Evolutionary conservation across 768 basidiomycete genomes (phyloP), one percentile per base, ranked within the genome.

Genomic region (Mycena haematopus): DNA sequence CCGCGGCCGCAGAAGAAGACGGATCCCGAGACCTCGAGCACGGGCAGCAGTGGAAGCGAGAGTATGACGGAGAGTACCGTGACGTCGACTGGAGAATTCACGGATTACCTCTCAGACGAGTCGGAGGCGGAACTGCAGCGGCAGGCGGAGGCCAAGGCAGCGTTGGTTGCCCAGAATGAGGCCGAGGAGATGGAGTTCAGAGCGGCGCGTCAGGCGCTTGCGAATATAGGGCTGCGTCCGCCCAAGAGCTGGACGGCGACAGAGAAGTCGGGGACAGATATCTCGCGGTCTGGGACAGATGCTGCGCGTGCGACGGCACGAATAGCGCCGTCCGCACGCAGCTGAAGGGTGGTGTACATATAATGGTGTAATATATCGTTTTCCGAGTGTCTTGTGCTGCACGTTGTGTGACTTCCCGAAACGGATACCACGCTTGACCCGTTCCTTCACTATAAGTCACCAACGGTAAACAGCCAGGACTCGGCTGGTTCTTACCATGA

Each of bases 51-150:
- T 54, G 86, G 88, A 65, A 87, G 88, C 69, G 84, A 85, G 67
- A 86, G 88, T 24, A 76, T 83, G 70, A 86, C 88, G 3, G 90
- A 91, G 72, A 86, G 86, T 62, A 93, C 93, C 5, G 82, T 93
- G 58, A 92, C 89, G 5, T 93, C 92, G 10, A 92, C 93, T 67
- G 92, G 92, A 14, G 91, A 86, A 17, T 95, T 95, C 71, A 95
- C 93, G 14, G 93, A 95, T 72, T 95, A 95, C 73, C 76, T 93
- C 31, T 93, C 92, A n/a, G 92, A 93, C 71, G 92, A 95, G 75
- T 93, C 92, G n/a, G 92, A 95, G 70, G 91, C 87, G 27, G 92
- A 95, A 72, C 75, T 95, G 57, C 92, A 95, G 75, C 81, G 91
- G 62, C 92, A 94, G 74, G 92, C 92, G 6, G 93, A 94, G 70